phyloP scores from a whole-genome alignment of 2,329 filamentous ascomycete species.

The Atkinsonella hypoxylon region DNA sequence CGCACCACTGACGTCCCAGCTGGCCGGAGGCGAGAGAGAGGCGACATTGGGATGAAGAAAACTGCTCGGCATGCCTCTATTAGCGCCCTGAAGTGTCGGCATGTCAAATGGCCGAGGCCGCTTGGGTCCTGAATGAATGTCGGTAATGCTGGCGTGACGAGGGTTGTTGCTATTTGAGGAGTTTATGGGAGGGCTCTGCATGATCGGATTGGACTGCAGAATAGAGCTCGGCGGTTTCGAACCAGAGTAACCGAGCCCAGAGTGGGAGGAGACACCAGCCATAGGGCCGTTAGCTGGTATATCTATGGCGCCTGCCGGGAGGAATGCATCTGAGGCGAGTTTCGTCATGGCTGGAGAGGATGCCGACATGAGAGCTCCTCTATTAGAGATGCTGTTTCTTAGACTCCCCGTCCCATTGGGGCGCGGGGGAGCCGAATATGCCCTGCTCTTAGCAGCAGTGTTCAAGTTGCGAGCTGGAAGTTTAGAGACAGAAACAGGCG shows the following conservation, averaged over 20 bases:
- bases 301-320: slow-evolving; percentile 27
- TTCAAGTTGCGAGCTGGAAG: background rate
- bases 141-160: background rate
- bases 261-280: slow-evolving; percentile 2
- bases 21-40: slow-evolving; percentile 5
- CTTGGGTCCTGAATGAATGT: background rate
- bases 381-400: background rate
- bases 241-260: slow-evolving; percentile 1
- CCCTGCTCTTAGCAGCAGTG: background rate
- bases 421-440: background rate
- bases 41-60: slow-evolving; percentile 6
- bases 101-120: background rate
- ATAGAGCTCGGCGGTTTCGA: background rate
- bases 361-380: background rate
- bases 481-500: background rate
- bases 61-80: background rate
- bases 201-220: background rate
- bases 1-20: slow-evolving; percentile 8
- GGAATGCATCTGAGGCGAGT: slow-evolving; percentile 29
- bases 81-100: background rate
- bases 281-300: slow-evolving; percentile 12
- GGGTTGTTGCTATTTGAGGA: background rate
- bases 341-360: slow-evolving; percentile 23
- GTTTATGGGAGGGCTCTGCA: slow-evolving; percentile 1
- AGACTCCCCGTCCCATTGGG: slow-evolving; percentile 3